These are phyloP conservation scores for Aspergillus fijiensis DNA, from an alignment of 2,329 filamentous ascomycete genomes.

Conservation along the genomic window DNA sequence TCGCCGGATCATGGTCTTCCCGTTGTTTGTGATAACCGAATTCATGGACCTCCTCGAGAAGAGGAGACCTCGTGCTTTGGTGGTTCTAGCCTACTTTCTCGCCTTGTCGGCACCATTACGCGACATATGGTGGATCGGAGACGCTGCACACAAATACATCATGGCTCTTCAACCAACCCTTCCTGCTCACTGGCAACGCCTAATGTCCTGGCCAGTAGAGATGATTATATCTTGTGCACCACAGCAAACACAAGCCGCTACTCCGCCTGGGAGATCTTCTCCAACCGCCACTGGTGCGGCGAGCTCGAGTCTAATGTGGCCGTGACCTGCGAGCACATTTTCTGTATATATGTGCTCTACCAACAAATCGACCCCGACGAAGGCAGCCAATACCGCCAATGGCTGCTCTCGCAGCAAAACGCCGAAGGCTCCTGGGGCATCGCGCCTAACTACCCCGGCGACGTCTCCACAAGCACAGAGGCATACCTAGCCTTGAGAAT, in stretches of 20 bases:
- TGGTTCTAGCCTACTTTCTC: not conserved
- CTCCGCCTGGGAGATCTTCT: no score
- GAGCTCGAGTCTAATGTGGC: no score
- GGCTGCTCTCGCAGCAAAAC: no score
- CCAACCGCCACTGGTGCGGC: no score
- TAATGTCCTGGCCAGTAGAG: not conserved
- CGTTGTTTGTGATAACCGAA: constrained; percentile 1
- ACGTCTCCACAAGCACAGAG: no score
- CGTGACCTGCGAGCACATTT: no score
- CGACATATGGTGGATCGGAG: not conserved
- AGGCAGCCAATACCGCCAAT: no score
- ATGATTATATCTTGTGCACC: not conserved
- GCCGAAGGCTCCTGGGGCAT: no score
- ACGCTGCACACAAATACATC: not conserved
- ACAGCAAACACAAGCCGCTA: not conserved
- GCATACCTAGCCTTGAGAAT: no score
- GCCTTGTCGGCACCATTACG: not conserved
- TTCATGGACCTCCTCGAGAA: not conserved
- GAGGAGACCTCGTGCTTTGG: not conserved
- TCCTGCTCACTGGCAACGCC: not conserved
- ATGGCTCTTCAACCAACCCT: not conserved
- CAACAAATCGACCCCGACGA: no score
- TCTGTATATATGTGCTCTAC: no score
- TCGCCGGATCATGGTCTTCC: constrained; percentile 7
- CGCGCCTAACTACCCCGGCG: no score